Percentiles rank a stretch among this genome's conserved stretches.
phyloP scores from a whole-genome alignment of 1,284 basidiomycete genomes.

The Phellinidium pouzarii region DNA sequence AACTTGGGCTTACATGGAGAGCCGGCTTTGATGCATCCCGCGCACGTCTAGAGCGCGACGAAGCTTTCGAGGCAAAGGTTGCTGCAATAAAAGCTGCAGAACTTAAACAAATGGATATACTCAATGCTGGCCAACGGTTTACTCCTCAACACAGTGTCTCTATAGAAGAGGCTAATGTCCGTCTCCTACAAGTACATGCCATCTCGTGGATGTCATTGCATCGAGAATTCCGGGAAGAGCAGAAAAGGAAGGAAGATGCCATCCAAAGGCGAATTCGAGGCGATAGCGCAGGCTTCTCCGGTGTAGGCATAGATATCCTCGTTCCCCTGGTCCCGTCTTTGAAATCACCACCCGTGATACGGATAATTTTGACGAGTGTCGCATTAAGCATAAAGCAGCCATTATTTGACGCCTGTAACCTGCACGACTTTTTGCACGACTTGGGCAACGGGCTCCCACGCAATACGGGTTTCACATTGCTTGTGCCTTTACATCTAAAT shows the following conservation, averaged over 20 bases:
- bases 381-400: slow-evolving; percentile 56
- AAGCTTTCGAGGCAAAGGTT: slow-evolving; percentile 77
- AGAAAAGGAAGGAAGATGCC: slow-evolving; percentile 26
- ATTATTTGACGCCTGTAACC: slow-evolving; percentile 48
- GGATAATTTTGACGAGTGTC: slow-evolving; percentile 60
- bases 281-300: slow-evolving; percentile 25
- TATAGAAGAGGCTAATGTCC: slow-evolving; percentile 66
- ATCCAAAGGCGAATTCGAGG: slow-evolving; percentile 33
- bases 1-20: slow-evolving; percentile 73
- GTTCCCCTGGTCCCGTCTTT: slow-evolving; percentile 31
- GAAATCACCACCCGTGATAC: slow-evolving; percentile 67
- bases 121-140: slow-evolving; percentile 44
- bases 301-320: slow-evolving; percentile 27
- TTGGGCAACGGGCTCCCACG: slow-evolving; percentile 67
- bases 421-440: slow-evolving; percentile 66
- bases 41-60: slow-evolving; percentile 71
- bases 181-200: slow-evolving; percentile 72
- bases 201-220: slow-evolving; percentile 69
- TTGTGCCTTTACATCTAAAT: slow-evolving; percentile 79
- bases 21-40: slow-evolving; percentile 73
- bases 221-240: slow-evolving; percentile 32
- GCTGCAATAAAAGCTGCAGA: slow-evolving; percentile 48
- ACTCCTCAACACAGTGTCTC: slow-evolving; percentile 57
- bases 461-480: slow-evolving; percentile 71
- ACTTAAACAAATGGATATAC: slow-evolving; percentile 21